Base-by-base conservation (phyloP, 768 basidiomycete genomes). In the Lactarius trivialis region DNA sequence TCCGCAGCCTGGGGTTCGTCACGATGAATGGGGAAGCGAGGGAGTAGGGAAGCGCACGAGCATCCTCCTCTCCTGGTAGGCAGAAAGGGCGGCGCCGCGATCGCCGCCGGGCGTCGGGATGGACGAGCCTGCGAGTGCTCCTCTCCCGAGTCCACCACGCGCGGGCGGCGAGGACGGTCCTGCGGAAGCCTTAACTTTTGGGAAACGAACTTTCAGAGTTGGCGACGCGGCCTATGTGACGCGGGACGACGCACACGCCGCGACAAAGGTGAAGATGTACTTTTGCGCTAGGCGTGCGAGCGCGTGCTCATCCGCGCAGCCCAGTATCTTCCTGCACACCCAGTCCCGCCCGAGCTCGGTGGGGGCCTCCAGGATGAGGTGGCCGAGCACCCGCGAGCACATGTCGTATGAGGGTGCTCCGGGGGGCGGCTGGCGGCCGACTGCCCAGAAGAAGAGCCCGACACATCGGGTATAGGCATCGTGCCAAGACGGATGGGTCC, bases 361-460 rank as follows among this genome's bases (percentile, higher is more conserved):
- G 19, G 63, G 63, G n/a, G 63, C 58, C 49, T 64, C 63, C 37
- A 64, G 41, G 54, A 64, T 19, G 54, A 64, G 58, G 54, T 64
- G 54, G 2, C 63, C 63, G 48, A 64, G 63, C 12, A 64, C 48
- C 8, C 63, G 53, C 19, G 63, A 64, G n/a, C 63, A 64, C 63
- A 64, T 64, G 58, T 64, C 63, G 39, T 64, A 64, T 2, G 62
- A 33, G 12, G 62, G 54, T 0, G 58, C 34, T 14, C 63, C 63
- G 24, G 63, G 54, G 4, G 49, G 53, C 4, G 52, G 58, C 15
- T 64, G 63, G 39, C 58, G 58, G 11, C 63, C 63, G 48, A 64
- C 63, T 1, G 63, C 58, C 63, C 63, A 64, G 63, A 64, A 64
- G 54, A 64, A 64, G 48, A 64, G 63, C 6, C 49, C 28, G 48